A percentile compares a stretch with the other conserved stretches of the same genome.
phyloP scores from a whole-genome alignment of 1,284 basidiomycete species.

The Fistulina hepatica region DNA sequence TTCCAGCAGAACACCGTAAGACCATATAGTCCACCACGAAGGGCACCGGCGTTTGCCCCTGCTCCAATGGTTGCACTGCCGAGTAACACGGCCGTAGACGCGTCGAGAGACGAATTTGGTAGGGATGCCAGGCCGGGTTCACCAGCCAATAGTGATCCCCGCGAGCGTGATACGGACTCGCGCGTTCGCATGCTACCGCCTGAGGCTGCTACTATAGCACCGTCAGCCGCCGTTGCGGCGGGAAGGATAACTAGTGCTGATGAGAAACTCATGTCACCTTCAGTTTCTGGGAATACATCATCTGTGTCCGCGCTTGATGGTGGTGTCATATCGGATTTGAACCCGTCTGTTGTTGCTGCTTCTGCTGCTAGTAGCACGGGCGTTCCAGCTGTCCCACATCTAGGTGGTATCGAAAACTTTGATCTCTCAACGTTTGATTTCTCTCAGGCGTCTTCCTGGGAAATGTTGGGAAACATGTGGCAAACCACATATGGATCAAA shows the following conservation, averaged over 20 bases:
- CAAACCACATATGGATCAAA: constrained; percentile 47
- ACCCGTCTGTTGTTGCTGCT: no score
- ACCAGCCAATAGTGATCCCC: constrained; percentile 24
- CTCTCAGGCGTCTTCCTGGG: constrained; percentile 59
- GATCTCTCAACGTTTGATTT: constrained; percentile 60
- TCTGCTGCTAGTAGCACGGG: constrained; percentile 21
- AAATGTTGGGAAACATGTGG: constrained; percentile 66
- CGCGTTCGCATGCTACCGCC: no score
- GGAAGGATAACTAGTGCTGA: no score
- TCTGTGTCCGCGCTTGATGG: constrained; percentile 17
- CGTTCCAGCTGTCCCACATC: constrained; percentile 5
- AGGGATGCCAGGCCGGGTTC: constrained; percentile 57
- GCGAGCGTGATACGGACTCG: background rate
- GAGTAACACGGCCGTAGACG: constrained; percentile 16
- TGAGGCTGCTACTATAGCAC: no score
- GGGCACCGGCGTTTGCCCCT: constrained; percentile 20
- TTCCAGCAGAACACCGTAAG: constrained; percentile 36
- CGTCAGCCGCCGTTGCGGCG: constrained; percentile 14
- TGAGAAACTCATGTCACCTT: constrained; percentile 36
- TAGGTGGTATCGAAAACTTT: constrained; percentile 49
- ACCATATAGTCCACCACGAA: constrained; percentile 46
- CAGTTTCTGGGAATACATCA: constrained; percentile 46
- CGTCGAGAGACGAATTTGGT: constrained; percentile 74
- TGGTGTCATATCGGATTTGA: no score
- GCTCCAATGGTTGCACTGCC: background rate